Conservation (phyloP, 2,329 filamentous ascomycete genomes). For the Fusarium secorum region DNA sequence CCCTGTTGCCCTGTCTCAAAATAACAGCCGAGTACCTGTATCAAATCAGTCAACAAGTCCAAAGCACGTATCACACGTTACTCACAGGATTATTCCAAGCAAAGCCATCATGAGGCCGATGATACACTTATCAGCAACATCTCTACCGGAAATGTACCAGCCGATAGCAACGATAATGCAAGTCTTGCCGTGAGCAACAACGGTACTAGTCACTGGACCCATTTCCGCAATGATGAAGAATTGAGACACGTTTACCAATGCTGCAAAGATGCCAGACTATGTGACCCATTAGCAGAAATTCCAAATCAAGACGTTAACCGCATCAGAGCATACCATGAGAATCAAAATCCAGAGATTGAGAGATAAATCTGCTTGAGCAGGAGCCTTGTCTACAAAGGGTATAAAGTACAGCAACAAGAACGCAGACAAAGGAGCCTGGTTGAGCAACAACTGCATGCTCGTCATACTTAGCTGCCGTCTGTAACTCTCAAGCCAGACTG, state of each 20-base stretch:
- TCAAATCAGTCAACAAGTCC: accelerated
- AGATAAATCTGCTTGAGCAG: neutral
- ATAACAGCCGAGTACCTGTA: neutral
- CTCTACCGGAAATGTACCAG: neutral
- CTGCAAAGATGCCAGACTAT: neutral
- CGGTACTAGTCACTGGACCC: neutral
- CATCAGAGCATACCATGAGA: neutral
- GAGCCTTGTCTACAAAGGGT: neutral
- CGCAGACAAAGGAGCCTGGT: neutral
- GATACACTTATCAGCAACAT: neutral
- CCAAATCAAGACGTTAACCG: accelerated
- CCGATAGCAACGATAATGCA: neutral
- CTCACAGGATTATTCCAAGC: neutral
- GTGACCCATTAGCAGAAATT: accelerated
- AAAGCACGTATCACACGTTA: accelerated
- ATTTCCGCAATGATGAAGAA: neutral
- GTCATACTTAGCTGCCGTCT: neutral
- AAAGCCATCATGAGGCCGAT: neutral
- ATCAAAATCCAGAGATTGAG: neutral
- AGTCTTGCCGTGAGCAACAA: neutral
- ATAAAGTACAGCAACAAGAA: neutral
- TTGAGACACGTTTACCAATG: neutral
- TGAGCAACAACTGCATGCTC: neutral
- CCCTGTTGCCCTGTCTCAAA: neutral
- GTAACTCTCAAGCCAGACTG: neutral